Percentiles rank a stretch among this genome's conserved stretches.
Evolutionary conservation across 371 early-diverging fungal genomes (phyloP).

Genomic region (Funneliformis caledonium): DNA sequence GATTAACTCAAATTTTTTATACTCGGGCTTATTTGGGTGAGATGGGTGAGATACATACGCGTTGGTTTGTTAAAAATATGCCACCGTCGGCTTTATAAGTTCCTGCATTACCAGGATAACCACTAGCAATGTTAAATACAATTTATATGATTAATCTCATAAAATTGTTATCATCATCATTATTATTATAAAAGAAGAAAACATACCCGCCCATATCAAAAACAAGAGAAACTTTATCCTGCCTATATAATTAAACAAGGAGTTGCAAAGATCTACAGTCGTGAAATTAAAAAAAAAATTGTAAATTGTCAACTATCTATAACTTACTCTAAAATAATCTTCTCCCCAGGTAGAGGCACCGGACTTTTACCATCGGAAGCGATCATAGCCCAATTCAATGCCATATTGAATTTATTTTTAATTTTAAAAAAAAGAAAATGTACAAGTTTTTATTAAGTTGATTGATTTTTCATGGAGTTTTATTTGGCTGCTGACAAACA

Average conservation of each 20-base stretch:
- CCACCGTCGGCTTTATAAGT: slow-evolving; percentile 47
- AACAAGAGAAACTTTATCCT: slow-evolving; percentile 8
- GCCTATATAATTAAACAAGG: slow-evolving; percentile 9
- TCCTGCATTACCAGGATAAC: slow-evolving; percentile 53
- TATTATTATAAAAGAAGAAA: not conserved
- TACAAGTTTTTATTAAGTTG: no score
- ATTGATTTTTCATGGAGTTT: no score
- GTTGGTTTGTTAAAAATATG: slow-evolving; percentile 54
- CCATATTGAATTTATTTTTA: slow-evolving; percentile 45
- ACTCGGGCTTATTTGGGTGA: not conserved
- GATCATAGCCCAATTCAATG: slow-evolving; percentile 61
- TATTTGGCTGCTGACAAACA: no score
- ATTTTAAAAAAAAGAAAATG: no score
- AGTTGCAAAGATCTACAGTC: slow-evolving; percentile 46
- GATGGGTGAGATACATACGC: slow-evolving; percentile 45
- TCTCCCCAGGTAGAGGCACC: slow-evolving; percentile 58
- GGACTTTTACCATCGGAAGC: slow-evolving; percentile 48
- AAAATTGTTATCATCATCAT: not conserved
- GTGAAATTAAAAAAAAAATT: slow-evolving; percentile 40
- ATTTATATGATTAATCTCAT: not conserved
- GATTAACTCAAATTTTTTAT: not conserved
- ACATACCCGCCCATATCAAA: slow-evolving; percentile 32
- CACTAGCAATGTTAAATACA: slow-evolving; percentile 35
- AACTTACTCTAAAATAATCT: slow-evolving; percentile 47
- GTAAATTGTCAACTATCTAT: not conserved